A percentile compares a stretch with the other conserved stretches of the same genome.
phyloP scores from a whole-genome alignment of 768 basidiomycete species.

The Exidia glandulosa region DNA sequence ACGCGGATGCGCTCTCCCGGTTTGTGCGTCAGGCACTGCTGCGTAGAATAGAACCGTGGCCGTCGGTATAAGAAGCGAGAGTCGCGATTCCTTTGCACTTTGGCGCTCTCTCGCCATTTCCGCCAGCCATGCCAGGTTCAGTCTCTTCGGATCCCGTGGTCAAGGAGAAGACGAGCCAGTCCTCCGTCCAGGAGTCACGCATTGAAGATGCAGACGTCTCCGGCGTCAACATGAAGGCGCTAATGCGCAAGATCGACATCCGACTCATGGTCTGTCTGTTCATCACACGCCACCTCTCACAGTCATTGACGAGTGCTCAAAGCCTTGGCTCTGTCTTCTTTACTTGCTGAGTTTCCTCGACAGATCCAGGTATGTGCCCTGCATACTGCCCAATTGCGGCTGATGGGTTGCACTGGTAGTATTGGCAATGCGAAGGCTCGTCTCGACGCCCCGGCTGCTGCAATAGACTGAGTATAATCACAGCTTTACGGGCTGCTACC shows the following conservation, averaged over 20 bases:
- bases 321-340: not conserved
- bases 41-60: no score
- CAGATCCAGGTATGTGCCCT: not conserved
- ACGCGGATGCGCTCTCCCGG: no score
- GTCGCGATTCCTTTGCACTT: not conserved
- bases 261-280: not conserved
- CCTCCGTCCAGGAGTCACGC: not conserved
- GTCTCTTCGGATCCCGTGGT: not conserved
- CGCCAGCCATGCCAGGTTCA: not conserved
- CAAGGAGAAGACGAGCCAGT: not conserved
- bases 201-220: not conserved
- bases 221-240: not conserved
- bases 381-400: not conserved
- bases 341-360: not conserved
- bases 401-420: constrained; percentile 23
- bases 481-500: constrained; percentile 49
- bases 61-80: not conserved
- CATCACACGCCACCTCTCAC: not conserved
- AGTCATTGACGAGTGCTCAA: not conserved
- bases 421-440: constrained; percentile 67
- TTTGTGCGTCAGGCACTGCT: no score
- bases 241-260: not conserved
- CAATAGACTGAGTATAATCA: not conserved
- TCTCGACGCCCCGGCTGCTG: not conserved
- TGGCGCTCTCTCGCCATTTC: not conserved